Conservation (phyloP, 768 basidiomycete species). For the Panellus pusillus region DNA sequence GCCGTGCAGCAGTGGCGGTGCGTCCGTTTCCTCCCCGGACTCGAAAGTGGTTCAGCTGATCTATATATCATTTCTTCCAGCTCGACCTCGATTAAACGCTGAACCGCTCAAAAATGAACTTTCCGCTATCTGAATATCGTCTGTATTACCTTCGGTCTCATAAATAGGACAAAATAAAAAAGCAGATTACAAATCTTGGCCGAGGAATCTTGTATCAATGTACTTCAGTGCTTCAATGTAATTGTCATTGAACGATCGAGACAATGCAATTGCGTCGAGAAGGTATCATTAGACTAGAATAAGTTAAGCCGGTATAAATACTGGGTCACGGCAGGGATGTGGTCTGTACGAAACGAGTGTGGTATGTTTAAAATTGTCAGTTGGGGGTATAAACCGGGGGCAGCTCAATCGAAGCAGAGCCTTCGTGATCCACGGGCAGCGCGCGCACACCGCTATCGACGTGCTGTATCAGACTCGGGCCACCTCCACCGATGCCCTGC, state of each 20-base stretch:
- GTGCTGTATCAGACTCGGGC: conserved; percentile 22
- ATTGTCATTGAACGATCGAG: too few relatives aligned
- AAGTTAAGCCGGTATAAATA: too few relatives aligned
- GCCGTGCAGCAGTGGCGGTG: neutral
- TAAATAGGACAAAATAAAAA: too few relatives aligned
- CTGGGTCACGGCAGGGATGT: too few relatives aligned
- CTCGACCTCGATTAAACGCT: neutral
- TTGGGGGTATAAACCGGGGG: conserved; percentile 35
- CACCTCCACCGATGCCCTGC: conserved; percentile 1
- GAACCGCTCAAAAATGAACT: neutral
- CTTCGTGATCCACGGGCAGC: neutral
- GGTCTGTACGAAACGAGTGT: neutral
- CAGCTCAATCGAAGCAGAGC: conserved; percentile 24
- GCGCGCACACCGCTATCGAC: conserved; percentile 31
- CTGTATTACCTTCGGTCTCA: too few relatives aligned
- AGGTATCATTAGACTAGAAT: too few relatives aligned
- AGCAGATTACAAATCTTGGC: too few relatives aligned
- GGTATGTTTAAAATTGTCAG: conserved; percentile 8
- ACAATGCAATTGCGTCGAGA: too few relatives aligned
- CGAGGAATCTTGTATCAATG: too few relatives aligned
- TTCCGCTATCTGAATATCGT: too few relatives aligned
- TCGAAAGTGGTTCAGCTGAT: neutral
- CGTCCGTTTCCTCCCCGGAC: too few relatives aligned
- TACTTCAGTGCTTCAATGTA: too few relatives aligned
- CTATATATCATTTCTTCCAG: neutral